Conservation (phyloP, 2,329 filamentous ascomycete genomes). For the Leptographium galeiforme region DNA sequence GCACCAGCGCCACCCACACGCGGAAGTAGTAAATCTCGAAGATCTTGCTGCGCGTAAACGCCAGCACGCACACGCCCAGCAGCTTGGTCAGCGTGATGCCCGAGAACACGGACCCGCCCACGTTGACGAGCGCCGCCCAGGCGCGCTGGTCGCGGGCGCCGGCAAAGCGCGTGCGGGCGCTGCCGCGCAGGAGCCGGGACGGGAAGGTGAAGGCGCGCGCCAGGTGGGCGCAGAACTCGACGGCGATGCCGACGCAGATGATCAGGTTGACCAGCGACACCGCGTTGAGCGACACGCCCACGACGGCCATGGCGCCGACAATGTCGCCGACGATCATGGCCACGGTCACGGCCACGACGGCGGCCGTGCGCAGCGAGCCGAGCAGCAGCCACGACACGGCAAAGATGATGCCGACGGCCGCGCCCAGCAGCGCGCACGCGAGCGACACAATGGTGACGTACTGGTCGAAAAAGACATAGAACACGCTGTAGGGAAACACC, state of each 20-base stretch:
- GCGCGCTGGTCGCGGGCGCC: constrained; percentile 65
- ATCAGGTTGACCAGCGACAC: constrained; percentile 92
- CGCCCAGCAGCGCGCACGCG: constrained; percentile 65
- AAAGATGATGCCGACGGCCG: constrained; percentile 76
- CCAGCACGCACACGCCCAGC: constrained; percentile 78
- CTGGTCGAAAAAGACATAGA: constrained; percentile 99
- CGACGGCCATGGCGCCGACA: constrained; percentile 84
- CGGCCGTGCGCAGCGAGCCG: constrained; percentile 68
- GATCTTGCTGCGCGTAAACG: constrained; percentile 93
- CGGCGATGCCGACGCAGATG: constrained; percentile 90
- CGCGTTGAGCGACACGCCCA: constrained; percentile 81
- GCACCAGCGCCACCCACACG: constrained; percentile 82
- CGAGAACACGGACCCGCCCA: constrained; percentile 86
- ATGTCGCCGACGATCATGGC: constrained; percentile 91
- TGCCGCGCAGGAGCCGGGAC: constrained; percentile 66
- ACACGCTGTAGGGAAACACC: constrained; percentile 92
- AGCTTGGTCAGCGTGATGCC: constrained; percentile 96
- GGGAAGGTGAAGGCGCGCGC: constrained; percentile 95
- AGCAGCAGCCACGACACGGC: constrained; percentile 66
- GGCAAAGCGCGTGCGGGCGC: constrained; percentile 62
- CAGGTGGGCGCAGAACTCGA: constrained; percentile 96
- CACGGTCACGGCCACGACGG: constrained; percentile 75
- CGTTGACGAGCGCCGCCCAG: constrained; percentile 89
- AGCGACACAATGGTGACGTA: constrained; percentile 76
- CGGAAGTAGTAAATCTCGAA: constrained; percentile 99